Conservation (phyloP, 768 basidiomycete genomes). For the Mycena pura region DNA sequence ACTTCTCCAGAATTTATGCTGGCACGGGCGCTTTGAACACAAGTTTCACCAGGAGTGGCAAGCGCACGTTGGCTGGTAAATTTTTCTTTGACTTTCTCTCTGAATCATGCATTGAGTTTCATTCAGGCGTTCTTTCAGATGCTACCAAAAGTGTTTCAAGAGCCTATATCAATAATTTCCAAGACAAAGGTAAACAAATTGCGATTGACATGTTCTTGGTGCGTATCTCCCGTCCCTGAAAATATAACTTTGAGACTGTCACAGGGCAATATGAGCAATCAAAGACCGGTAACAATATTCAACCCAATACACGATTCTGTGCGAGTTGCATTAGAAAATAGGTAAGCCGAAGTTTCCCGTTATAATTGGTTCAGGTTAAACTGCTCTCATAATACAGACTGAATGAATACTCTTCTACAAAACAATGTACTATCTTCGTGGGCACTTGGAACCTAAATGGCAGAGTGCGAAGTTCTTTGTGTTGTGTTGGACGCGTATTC, state of each 20-base stretch:
- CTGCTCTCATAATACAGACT: slow-evolving; percentile 49
- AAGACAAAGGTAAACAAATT: slow-evolving; percentile 91
- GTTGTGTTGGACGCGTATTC: neutral
- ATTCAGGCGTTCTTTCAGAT: slow-evolving; percentile 85
- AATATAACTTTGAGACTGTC: slow-evolving; percentile 12
- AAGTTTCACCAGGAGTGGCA: slow-evolving; percentile 93
- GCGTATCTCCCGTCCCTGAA: slow-evolving; percentile 30
- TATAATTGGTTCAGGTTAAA: neutral
- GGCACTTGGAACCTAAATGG: slow-evolving; percentile 99
- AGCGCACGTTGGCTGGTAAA: slow-evolving; percentile 86
- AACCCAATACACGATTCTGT: slow-evolving; percentile 94
- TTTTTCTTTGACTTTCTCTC: slow-evolving; percentile 76
- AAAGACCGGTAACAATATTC: slow-evolving; percentile 88
- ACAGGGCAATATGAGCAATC: slow-evolving; percentile 93
- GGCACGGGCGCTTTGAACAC: slow-evolving; percentile 95
- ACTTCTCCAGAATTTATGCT: slow-evolving; percentile 95
- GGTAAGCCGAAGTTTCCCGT: slow-evolving; percentile 48
- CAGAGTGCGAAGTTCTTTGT: slow-evolving; percentile 55
- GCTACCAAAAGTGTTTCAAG: slow-evolving; percentile 96
- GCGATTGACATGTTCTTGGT: slow-evolving; percentile 98
- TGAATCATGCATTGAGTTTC: too few relatives aligned
- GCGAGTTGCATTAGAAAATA: slow-evolving; percentile 67
- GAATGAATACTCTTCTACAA: slow-evolving; percentile 83
- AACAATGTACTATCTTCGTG: slow-evolving; percentile 74
- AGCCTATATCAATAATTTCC: slow-evolving; percentile 98